Conservation (phyloP, 108 stramenopile species). For the Aureococcus anophagefferens region DNA sequence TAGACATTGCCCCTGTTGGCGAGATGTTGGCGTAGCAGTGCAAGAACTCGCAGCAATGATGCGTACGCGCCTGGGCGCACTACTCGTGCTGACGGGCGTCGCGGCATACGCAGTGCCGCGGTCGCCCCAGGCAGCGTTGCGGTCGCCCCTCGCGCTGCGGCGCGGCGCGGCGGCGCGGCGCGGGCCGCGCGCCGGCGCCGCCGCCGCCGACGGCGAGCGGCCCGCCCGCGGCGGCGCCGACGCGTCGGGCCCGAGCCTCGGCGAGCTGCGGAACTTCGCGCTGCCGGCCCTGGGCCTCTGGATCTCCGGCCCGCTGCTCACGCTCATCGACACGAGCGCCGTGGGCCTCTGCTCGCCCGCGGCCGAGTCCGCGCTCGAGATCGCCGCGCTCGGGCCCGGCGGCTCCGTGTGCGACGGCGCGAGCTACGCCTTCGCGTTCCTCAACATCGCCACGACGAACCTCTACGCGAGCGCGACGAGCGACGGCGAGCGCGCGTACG, state of each 20-base stretch:
- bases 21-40: no score
- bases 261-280: conserved; percentile 55
- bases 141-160: no score
- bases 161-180: no score
- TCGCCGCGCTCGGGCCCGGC: conserved; percentile 56
- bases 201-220: no score
- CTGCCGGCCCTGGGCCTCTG: conserved; percentile 65
- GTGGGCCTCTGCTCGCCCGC: conserved; percentile 44
- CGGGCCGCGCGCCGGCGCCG: no score
- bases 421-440: conserved; percentile 68
- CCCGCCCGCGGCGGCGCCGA: no score
- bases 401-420: conserved; percentile 76
- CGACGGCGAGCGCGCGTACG: conserved; percentile 38
- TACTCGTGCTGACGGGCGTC: no score
- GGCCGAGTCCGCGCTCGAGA: conserved; percentile 36
- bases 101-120: no score
- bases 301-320: conserved; percentile 64
- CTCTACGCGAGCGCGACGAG: conserved; percentile 56
- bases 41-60: no score
- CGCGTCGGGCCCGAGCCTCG: conserved; percentile 47
- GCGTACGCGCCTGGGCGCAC: no score
- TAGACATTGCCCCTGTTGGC: no score
- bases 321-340: conserved; percentile 69
- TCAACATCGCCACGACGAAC: conserved; percentile 79
- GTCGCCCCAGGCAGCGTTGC: no score